Evolutionary conservation across 139 green algal genomes (phyloP), one percentile per base, ranked within the genome.

Genomic region (Asterochloris sp.): DNA sequence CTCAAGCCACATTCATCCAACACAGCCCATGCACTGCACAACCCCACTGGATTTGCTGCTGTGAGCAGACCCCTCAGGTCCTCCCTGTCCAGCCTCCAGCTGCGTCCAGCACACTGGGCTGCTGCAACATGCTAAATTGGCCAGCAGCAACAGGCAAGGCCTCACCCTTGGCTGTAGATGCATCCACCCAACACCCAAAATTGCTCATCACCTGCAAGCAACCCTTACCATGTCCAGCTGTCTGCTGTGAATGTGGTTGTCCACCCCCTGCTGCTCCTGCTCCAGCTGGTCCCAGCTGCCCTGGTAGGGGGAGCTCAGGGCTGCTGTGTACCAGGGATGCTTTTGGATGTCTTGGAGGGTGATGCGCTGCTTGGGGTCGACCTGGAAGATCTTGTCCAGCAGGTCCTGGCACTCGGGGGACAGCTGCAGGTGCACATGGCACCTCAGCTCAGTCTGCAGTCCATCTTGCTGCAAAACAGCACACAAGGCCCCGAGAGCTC

Each of bases 331-430:
- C 88, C 88, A 93, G 60, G 89, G 89, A 82, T 92, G 88, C 61
- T 68, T 26, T 63, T 78, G 78, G 81, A 93, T 90, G 11, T 78
- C 74, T 14, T 73, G 68, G 11, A 92, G 47, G 62, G 38, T 80
- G 73, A 89, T 88, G 68, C 89, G 81, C 78, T 87, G 79, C 61
- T 60, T 64, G 14, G 86, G 79, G 82, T 93, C 80, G 19, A 82
- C 17, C 74, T 86, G 86, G 78, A 92, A 86, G 28, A 92, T 90
- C 13, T 71, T 73, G 69, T 88, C 75, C 62, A 92, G 74, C 63
- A 93, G 85, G 38, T 90, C 85, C 0, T 66, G 26, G 26, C 62
- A 83, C 38, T 85, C 84, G 0, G 62, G 11, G 14, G 80, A 85
- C 63, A 92, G 78, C 64, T 83, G 73, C 83, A 76, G 0, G 10